phyloP scores from a whole-genome alignment of 116 monocot genomes.

The Papilionanthe hybrid region DNA sequence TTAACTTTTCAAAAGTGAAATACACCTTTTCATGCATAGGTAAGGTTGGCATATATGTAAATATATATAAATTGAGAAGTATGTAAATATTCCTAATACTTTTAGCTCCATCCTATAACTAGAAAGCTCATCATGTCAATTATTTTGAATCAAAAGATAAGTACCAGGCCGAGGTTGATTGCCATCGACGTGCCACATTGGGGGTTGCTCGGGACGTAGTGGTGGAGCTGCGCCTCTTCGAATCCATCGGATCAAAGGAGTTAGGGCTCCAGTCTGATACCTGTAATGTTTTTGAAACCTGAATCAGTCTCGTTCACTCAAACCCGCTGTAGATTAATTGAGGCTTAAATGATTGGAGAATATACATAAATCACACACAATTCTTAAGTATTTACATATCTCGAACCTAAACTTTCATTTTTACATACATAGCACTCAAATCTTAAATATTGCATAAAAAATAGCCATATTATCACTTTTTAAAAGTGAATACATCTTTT shows the following conservation, averaged over 20 bases:
- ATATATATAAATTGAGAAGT: too few species aligned
- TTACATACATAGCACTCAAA: too few species aligned
- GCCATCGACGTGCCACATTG: conserved; percentile 12
- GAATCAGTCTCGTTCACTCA: background rate
- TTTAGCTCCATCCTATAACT: background rate
- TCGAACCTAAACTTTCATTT: too few species aligned
- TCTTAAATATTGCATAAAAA: too few species aligned
- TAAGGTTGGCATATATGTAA: too few species aligned
- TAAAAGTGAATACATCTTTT: too few species aligned
- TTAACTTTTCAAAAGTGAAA: too few species aligned
- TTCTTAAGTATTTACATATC: too few species aligned
- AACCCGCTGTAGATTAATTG: background rate
- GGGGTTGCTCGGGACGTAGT: conserved; percentile 29
- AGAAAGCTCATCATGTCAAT: background rate
- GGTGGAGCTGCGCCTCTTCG: conserved; percentile 42
- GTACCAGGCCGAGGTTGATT: conserved; percentile 46
- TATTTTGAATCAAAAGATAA: background rate
- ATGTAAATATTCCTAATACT: background rate
- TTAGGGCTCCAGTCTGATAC: conserved; percentile 87
- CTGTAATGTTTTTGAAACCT: conserved; percentile 10
- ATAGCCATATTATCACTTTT: too few species aligned
- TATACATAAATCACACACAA: too few species aligned
- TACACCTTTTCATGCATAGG: too few species aligned
- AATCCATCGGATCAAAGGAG: conserved; percentile 69
- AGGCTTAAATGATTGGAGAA: background rate